phyloP scores from a whole-genome alignment of 495 filamentous ascomycete genomes.

The Penicillium bovifimosum region DNA sequence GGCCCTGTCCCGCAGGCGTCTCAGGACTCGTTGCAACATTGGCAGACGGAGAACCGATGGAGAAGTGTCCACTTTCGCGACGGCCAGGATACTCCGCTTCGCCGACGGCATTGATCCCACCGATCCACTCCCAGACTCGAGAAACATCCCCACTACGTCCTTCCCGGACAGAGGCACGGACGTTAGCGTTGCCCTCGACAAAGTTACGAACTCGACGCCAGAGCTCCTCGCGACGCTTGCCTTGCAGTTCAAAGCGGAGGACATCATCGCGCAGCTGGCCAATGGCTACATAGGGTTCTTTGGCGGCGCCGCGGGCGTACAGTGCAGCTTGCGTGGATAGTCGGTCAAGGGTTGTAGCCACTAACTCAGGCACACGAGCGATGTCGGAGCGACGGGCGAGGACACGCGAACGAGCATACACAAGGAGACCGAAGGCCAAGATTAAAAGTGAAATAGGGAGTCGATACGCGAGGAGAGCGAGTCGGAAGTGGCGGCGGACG shows the following conservation, averaged over 20 bases:
- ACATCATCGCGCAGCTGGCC: conserved; percentile 91
- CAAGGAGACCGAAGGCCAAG: conserved; percentile 39
- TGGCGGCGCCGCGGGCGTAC: conserved; percentile 57
- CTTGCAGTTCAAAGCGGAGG: conserved; percentile 71
- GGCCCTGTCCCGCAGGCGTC: conserved; percentile 28
- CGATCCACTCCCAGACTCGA: conserved; percentile 95
- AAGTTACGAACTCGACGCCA: conserved; percentile 78
- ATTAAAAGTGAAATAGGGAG: conserved; percentile 75
- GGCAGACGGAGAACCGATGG: conserved; percentile 21
- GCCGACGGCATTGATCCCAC: conserved; percentile 47
- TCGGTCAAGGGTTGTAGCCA: conserved; percentile 73
- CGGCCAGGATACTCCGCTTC: conserved; percentile 26
- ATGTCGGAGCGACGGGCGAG: conserved; percentile 54
- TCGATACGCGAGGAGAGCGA: conserved; percentile 93
- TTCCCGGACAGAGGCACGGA: conserved; percentile 79
- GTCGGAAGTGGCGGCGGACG: conserved; percentile 80
- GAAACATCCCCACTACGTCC: conserved; percentile 78
- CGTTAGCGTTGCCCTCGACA: conserved; percentile 90
- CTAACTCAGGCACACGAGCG: conserved; percentile 69
- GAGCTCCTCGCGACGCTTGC: conserved; percentile 64
- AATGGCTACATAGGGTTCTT: conserved; percentile 73
- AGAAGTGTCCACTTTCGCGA: conserved; percentile 43
- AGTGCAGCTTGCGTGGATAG: conserved; percentile 76
- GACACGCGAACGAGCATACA: conserved; percentile 55
- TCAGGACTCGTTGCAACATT: conserved; percentile 25